These are phyloP conservation scores for Hypoxylon fragiforme DNA, from an alignment of 495 filamentous ascomycete species.

Conservation along the genomic window DNA sequence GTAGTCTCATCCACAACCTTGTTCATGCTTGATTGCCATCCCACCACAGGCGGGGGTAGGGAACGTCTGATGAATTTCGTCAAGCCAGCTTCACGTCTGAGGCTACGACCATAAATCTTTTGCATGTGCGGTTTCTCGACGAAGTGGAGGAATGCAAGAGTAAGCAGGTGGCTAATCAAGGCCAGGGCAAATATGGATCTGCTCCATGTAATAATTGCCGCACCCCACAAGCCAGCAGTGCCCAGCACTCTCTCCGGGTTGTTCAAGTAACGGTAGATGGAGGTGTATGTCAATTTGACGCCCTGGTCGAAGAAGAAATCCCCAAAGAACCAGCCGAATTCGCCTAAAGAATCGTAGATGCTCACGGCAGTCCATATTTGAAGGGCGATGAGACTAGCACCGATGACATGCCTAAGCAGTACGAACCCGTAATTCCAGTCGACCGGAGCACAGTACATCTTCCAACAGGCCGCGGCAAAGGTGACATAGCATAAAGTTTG, in stretches of 20 bases:
- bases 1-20: slow-evolving; percentile 81
- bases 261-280: slow-evolving; percentile 97
- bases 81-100: slow-evolving; percentile 86
- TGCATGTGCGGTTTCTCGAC: slow-evolving; percentile 98
- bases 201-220: slow-evolving; percentile 89
- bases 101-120: slow-evolving; percentile 84
- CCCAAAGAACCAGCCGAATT: slow-evolving; percentile 99
- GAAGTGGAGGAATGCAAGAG: slow-evolving; percentile 85
- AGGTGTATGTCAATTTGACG: slow-evolving; percentile 88
- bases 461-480: slow-evolving; percentile 91
- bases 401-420: slow-evolving; percentile 83
- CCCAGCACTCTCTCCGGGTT: slow-evolving; percentile 95
- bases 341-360: slow-evolving; percentile 94
- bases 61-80: slow-evolving; percentile 87
- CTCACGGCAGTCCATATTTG: slow-evolving; percentile 92
- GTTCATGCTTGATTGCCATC: slow-evolving; percentile 81
- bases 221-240: slow-evolving; percentile 93
- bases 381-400: slow-evolving; percentile 75
- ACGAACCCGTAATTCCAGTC: slow-evolving; percentile 85
- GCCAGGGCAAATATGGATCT: slow-evolving; percentile 81
- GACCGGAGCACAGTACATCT: slow-evolving; percentile 84
- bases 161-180: slow-evolving; percentile 79
- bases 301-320: slow-evolving; percentile 94
- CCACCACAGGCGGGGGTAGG: slow-evolving; percentile 74
- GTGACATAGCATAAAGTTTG: slow-evolving; percentile 85